Evolutionary conservation across 2,329 filamentous ascomycete genomes (phyloP), one percentile per base, ranked within the genome.

Genomic region (Pseudogymnoascus sp.): DNA sequence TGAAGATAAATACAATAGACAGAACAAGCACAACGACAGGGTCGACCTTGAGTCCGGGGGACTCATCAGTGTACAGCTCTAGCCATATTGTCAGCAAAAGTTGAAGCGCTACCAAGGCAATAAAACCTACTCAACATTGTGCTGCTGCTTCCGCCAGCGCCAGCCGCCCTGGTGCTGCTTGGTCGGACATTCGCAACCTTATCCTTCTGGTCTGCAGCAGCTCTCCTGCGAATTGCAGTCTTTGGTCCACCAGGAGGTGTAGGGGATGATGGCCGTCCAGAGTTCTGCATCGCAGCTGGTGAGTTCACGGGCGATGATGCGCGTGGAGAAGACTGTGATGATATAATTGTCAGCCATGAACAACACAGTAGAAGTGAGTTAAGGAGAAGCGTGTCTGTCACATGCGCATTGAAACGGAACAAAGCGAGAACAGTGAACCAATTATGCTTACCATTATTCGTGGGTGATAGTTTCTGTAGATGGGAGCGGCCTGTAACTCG

Each of bases 11-110:
- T 65, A 96, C 94, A 71, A 99, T 85, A 72, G 91, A 96, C 70
- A 99, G 83, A 68, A 97, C 94, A 72, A 99, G 84, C 66, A 99
- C 93, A 67, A 99, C 92, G 63, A 99, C 94, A 21, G 94, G 94
- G 76, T 99, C 94, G 67, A 99, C 94, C 81, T 97, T 96, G 71
- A 99, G 81, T 65, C 94, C 94, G 63, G 94, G 94, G 67, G 90
- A 96, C 81, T 99, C 94, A 74, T 99, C 94, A 63, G 94, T 99
- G 85, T 99, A 99, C 47, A 99, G 87, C 77, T 85, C 88, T 92
- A 64, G 44, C 33, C 29, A 37, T 5, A 59, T 60, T 21, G 61
- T 63, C 29, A 63, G 62, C 62, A 54, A 21, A 35, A 39, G 7
- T 59, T 33, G 11, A 21, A 11, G 29, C 29, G 36, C 29, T 10